These are phyloP conservation scores for Lentinula raphanica DNA, from an alignment of 768 basidiomycete genomes.

Conservation along the genomic window DNA sequence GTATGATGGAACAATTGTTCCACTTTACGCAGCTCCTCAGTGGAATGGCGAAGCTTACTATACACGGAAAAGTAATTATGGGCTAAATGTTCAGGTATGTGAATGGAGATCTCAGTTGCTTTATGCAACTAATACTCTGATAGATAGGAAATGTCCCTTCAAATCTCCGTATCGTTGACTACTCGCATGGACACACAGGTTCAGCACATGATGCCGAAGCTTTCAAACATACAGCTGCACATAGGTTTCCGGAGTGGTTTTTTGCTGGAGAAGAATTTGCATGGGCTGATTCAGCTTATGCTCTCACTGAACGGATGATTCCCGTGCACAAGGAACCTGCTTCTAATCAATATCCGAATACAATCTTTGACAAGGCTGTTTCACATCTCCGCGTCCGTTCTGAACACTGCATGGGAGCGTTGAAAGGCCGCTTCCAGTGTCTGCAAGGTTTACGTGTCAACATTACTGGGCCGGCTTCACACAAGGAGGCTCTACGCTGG, in stretches of 20 bases:
- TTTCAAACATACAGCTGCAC: conserved; percentile 25
- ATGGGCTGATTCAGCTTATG: conserved; percentile 21
- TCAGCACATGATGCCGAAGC: conserved; percentile 29
- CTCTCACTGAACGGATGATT: conserved; percentile 21
- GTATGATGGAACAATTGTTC: conserved; percentile 23
- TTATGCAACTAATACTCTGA: neutral
- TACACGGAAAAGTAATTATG: conserved; percentile 30
- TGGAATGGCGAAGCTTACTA: conserved; percentile 29
- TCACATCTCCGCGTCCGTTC: conserved; percentile 27
- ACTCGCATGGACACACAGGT: conserved; percentile 27
- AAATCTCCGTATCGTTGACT: conserved; percentile 26
- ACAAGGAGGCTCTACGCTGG: conserved; percentile 23
- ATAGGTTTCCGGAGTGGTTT: conserved; percentile 15
- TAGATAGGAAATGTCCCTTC: conserved; percentile 30
- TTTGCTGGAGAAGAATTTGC: conserved; percentile 24
- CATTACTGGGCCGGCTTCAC: conserved; percentile 21
- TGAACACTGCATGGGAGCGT: no score
- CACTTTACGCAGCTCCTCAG: conserved; percentile 14
- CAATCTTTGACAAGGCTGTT: conserved; percentile 22
- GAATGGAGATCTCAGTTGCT: neutral
- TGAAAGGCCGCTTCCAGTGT: conserved; percentile 28
- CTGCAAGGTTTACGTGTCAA: conserved; percentile 20
- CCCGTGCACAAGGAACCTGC: conserved; percentile 27
- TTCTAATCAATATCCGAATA: conserved; percentile 19
- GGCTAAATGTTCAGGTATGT: conserved; percentile 29